These are phyloP conservation scores for Colletotrichum sp. DNA, from an alignment of 2,329 filamentous ascomycete species.

Conservation along the genomic window DNA sequence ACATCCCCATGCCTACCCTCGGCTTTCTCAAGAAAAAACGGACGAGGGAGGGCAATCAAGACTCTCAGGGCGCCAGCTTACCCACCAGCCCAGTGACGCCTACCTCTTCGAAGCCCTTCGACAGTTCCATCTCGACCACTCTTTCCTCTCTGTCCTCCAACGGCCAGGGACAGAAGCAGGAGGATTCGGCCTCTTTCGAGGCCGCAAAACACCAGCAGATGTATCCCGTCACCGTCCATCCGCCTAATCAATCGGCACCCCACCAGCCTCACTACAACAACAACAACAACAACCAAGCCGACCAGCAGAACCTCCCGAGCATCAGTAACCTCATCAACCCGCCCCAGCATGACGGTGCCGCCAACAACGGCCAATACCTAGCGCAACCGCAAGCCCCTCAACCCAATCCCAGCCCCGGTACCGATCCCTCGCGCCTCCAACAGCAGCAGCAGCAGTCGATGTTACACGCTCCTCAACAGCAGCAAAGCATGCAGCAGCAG, in stretches of 20 bases:
- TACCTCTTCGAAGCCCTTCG: slow-evolving; percentile 58
- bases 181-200: slow-evolving; percentile 17
- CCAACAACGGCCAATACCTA: slow-evolving; percentile 24
- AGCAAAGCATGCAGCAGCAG: slow-evolving; percentile 15
- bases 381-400: slow-evolving; percentile 26
- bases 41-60: slow-evolving; percentile 86
- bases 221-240: slow-evolving; percentile 34
- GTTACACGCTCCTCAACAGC: slow-evolving; percentile 25
- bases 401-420: slow-evolving; percentile 41
- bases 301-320: slow-evolving; percentile 73
- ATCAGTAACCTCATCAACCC: slow-evolving; percentile 86
- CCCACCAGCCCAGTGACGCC: slow-evolving; percentile 68
- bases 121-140: slow-evolving; percentile 30
- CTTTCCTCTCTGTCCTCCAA: slow-evolving; percentile 23
- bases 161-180: slow-evolving; percentile 18
- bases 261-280: slow-evolving; percentile 34
- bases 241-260: slow-evolving; percentile 29
- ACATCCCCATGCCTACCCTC: slow-evolving; percentile 81
- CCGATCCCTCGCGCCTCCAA: slow-evolving; percentile 37
- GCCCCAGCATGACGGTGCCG: slow-evolving; percentile 49
- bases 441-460: slow-evolving; percentile 41
- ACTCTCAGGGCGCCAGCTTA: slow-evolving; percentile 70
- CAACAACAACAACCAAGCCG: slow-evolving; percentile 32
- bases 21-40: slow-evolving; percentile 98
- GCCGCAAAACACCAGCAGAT: slow-evolving; percentile 32